These are phyloP conservation scores for Olyra latifolia DNA, from an alignment of 176 grass and related monocot genomes.

Conservation along the genomic window DNA sequence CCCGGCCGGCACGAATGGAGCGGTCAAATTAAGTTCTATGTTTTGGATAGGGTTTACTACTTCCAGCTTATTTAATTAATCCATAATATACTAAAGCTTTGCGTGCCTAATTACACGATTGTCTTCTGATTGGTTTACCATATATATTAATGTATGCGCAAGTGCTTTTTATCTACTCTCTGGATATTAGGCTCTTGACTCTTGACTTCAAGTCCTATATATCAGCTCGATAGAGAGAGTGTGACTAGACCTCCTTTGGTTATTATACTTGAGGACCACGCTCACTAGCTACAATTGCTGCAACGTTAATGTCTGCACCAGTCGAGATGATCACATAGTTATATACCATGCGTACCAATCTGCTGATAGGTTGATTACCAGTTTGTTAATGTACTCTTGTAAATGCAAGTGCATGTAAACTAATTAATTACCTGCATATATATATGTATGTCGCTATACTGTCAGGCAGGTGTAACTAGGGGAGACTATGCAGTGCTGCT, in stretches of 20 bases:
- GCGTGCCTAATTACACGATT: neutral
- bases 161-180: neutral
- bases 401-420: slow-evolving; percentile 1
- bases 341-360: neutral
- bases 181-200: neutral
- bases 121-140: neutral
- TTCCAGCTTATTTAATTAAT: neutral
- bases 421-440: neutral
- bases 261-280: neutral
- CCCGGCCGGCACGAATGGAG: neutral
- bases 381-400: neutral
- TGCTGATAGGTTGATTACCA: neutral
- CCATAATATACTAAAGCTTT: neutral
- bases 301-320: neutral
- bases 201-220: neutral
- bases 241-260: neutral
- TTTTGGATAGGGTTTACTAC: neutral
- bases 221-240: neutral
- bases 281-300: neutral
- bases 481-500: neutral
- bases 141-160: neutral
- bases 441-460: neutral
- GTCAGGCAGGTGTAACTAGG: neutral
- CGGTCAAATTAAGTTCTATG: neutral
- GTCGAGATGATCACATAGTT: neutral